Conservation (phyloP, 2,329 filamentous ascomycete species). For the Colletotrichum spinosum region DNA sequence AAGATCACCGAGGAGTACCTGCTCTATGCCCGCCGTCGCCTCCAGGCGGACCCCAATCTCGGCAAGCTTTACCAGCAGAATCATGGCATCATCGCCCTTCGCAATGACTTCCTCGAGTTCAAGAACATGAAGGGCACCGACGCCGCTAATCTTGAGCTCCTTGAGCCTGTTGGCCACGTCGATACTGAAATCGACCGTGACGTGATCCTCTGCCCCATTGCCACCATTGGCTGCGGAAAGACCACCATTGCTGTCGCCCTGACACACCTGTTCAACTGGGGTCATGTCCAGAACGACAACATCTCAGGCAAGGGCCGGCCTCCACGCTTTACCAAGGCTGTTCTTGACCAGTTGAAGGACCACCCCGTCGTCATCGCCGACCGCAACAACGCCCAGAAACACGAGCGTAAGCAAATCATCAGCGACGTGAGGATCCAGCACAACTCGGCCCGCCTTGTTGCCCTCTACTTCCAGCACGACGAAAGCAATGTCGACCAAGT, state of each 20-base stretch:
- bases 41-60: conserved; percentile 76
- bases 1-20: conserved; percentile 94
- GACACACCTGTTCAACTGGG: conserved; percentile 87
- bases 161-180: conserved; percentile 55
- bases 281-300: conserved; percentile 96
- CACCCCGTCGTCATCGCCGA: conserved; percentile 87
- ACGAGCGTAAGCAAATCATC: conserved; percentile 90
- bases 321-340: conserved; percentile 78
- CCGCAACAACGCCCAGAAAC: conserved; percentile 90
- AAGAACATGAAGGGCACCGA: conserved; percentile 90
- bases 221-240: conserved; percentile 96
- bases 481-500: conserved; percentile 80
- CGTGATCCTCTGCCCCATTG: conserved; percentile 88
- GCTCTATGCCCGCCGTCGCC: conserved; percentile 78
- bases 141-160: conserved; percentile 81
- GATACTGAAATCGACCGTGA: conserved; percentile 69
- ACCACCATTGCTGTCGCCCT: conserved; percentile 90
- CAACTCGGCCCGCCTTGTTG: conserved; percentile 78
- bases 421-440: conserved; percentile 77
- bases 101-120: conserved; percentile 86
- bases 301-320: conserved; percentile 84
- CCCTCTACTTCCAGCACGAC: conserved; percentile 89
- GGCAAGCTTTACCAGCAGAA: conserved; percentile 83
- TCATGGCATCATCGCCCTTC: conserved; percentile 92
- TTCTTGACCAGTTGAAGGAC: conserved; percentile 73